Conservation (phyloP, 495 filamentous ascomycete species). For the Penicilliopsis zonata region DNA sequence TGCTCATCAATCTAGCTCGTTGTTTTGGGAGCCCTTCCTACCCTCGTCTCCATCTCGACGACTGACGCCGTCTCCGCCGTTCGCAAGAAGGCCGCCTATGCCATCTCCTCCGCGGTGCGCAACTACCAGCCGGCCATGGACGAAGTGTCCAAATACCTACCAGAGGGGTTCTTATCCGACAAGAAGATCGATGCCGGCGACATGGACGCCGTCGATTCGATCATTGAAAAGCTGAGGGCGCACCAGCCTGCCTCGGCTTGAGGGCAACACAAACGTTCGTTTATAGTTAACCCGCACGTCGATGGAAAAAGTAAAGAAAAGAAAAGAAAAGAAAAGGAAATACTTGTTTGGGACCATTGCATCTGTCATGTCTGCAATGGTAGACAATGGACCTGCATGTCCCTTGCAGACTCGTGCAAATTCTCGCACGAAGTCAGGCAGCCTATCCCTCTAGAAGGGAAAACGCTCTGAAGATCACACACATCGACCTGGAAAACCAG, state of each 20-base stretch:
- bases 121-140: conserved; percentile 76
- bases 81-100: conserved; percentile 80
- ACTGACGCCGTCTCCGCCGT: conserved; percentile 47
- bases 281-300: no score
- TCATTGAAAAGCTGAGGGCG: conserved; percentile 57
- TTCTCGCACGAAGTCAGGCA: no score
- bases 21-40: conserved; percentile 55
- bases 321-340: no score
- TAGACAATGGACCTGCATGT: no score
- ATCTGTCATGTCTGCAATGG: no score
- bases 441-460: no score
- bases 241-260: conserved; percentile 23
- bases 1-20: conserved; percentile 36
- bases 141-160: conserved; percentile 46
- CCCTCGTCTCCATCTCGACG: conserved; percentile 52
- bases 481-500: no score
- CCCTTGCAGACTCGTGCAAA: no score
- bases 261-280: no score
- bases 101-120: conserved; percentile 68
- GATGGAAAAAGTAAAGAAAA: no score
- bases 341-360: no score
- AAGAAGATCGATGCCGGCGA: conserved; percentile 60
- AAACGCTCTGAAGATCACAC: no score
- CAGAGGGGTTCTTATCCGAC: conserved; percentile 43
- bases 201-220: conserved; percentile 70